Evolutionary conservation across 2,329 filamentous ascomycete genomes (phyloP).

Genomic region (Arthrinium puccinioides): DNA sequence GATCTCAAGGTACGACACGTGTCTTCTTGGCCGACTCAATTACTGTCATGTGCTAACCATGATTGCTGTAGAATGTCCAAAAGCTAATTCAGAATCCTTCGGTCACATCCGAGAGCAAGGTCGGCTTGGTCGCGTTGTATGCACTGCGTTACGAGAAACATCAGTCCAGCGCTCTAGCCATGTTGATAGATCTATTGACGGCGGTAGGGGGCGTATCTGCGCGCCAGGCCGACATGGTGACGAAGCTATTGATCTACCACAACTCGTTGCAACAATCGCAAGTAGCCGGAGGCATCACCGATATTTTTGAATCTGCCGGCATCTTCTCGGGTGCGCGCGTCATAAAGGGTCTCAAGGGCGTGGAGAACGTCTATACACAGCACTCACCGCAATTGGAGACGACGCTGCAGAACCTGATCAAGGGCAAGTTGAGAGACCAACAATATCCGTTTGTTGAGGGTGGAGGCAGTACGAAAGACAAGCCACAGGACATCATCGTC

Average conservation of each 20-base stretch:
- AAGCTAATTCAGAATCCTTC: constrained; percentile 72
- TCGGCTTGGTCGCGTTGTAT: constrained; percentile 89
- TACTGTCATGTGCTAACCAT: constrained; percentile 12
- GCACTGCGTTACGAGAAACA: constrained; percentile 87
- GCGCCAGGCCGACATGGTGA: constrained; percentile 70
- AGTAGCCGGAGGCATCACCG: constrained; percentile 71
- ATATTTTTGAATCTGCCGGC: constrained; percentile 84
- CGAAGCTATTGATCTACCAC: constrained; percentile 78
- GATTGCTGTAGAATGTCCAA: constrained; percentile 61
- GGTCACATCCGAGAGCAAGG: constrained; percentile 75
- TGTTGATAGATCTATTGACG: constrained; percentile 78
- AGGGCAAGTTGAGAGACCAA: constrained; percentile 77
- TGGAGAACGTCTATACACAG: constrained; percentile 98
- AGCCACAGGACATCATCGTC: constrained; percentile 91
- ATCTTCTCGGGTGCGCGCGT: constrained; percentile 86
- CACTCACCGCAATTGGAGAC: constrained; percentile 83
- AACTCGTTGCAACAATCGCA: constrained; percentile 75
- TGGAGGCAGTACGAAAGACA: constrained; percentile 78
- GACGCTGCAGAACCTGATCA: constrained; percentile 88
- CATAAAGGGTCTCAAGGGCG: constrained; percentile 92
- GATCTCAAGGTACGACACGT: constrained; percentile 84
- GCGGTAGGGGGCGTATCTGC: constrained; percentile 76
- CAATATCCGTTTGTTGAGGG: constrained; percentile 93
- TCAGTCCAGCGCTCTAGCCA: constrained; percentile 72
- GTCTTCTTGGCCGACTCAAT: not conserved